Percentiles rank a stretch among this genome's conserved stretches.
phyloP scores from a whole-genome alignment of 371 early-diverging fungal genomes.

The Syncephalastrum sp. region DNA sequence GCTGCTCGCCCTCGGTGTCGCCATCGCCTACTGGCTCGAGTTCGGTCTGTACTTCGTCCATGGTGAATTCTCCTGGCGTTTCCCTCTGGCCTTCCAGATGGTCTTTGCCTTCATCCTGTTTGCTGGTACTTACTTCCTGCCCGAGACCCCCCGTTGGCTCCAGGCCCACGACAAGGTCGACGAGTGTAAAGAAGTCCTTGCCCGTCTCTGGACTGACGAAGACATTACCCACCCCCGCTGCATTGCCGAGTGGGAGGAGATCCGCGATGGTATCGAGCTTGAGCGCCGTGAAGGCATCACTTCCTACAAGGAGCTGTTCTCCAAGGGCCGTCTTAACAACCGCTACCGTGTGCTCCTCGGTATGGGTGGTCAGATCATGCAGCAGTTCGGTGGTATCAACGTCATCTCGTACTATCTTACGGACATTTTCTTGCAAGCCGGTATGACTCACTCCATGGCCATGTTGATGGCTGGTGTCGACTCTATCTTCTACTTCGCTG shows the following conservation, averaged over 20 bases:
- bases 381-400: constrained; percentile 50
- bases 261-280: constrained; percentile 45
- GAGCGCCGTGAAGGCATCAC: constrained; percentile 45
- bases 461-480: constrained; percentile 50
- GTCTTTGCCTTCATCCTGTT: constrained; percentile 43
- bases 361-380: constrained; percentile 52
- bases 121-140: constrained; percentile 43
- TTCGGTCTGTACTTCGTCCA: constrained; percentile 35
- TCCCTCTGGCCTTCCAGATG: constrained; percentile 48
- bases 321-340: constrained; percentile 47
- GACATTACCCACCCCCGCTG: constrained; percentile 45
- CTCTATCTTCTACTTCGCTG: constrained; percentile 42
- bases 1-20: constrained; percentile 33
- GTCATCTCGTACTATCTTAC: constrained; percentile 47
- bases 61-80: constrained; percentile 42
- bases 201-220: constrained; percentile 45
- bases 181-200: constrained; percentile 37
- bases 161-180: constrained; percentile 44
- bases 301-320: constrained; percentile 45
- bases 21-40: constrained; percentile 43
- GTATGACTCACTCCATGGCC: constrained; percentile 39
- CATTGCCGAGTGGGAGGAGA: constrained; percentile 47
- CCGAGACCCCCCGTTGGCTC: constrained; percentile 63
- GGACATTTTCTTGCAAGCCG: constrained; percentile 44
- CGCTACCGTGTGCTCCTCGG: constrained; percentile 50